Conservation (phyloP, 1,284 basidiomycete genomes). For the Malassezia sympodialis region DNA sequence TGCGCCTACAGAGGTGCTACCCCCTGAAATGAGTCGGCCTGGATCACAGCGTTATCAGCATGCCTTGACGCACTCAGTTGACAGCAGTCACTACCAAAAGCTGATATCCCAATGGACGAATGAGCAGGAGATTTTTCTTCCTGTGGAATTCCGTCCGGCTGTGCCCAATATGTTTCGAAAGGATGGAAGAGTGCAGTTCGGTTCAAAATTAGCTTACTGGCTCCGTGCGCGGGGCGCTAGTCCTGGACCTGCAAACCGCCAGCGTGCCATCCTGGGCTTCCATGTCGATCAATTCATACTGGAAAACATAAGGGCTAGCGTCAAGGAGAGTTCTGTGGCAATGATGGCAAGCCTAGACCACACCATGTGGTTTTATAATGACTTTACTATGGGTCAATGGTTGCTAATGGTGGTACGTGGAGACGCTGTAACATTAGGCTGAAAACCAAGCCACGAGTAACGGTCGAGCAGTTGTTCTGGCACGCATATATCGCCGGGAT, state of each 20-base stretch:
- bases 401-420: slow-evolving; percentile 34
- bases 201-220: slow-evolving; percentile 44
- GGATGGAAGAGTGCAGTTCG: slow-evolving; percentile 29
- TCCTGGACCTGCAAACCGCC: slow-evolving; percentile 25
- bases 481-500: slow-evolving; percentile 36
- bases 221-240: slow-evolving; percentile 30
- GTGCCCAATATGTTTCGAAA: slow-evolving; percentile 39
- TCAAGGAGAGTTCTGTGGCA: slow-evolving; percentile 24
- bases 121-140: slow-evolving; percentile 20
- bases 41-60: slow-evolving; percentile 31
- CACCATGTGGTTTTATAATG: slow-evolving; percentile 44
- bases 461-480: slow-evolving; percentile 38
- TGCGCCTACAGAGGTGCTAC: slow-evolving; percentile 16
- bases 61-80: slow-evolving; percentile 17
- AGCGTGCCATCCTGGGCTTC: slow-evolving; percentile 36
- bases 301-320: slow-evolving; percentile 26
- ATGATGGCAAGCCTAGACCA: slow-evolving; percentile 47
- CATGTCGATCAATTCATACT: slow-evolving; percentile 26
- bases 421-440: slow-evolving; percentile 20
- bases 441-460: slow-evolving; percentile 40
- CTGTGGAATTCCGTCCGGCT: slow-evolving; percentile 19
- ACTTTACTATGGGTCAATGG: slow-evolving; percentile 40
- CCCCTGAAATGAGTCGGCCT: slow-evolving; percentile 23
- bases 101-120: slow-evolving; percentile 28
- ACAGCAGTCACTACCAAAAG: slow-evolving; percentile 19